These are phyloP conservation scores for Lasiosphaeria ovina DNA, from an alignment of 495 filamentous ascomycete species.

Conservation along the genomic window DNA sequence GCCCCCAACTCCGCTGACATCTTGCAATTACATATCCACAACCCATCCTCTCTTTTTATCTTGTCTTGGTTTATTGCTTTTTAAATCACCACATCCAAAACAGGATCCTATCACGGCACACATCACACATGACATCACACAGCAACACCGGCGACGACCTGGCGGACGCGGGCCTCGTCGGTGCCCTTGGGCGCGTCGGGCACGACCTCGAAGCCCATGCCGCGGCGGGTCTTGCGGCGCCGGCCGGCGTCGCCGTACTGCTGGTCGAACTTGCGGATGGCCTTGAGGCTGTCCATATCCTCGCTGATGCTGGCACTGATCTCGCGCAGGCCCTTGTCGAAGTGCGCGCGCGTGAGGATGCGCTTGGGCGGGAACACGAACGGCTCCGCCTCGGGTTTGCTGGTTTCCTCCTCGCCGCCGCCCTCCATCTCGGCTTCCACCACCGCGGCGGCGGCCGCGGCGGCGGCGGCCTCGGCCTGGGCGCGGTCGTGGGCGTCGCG, in stretches of 20 bases:
- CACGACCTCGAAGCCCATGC: constrained; percentile 65
- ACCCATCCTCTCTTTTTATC: no score
- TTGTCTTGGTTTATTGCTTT: no score
- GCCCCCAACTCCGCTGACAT: no score
- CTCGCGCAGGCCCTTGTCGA: constrained; percentile 80
- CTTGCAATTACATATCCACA: no score
- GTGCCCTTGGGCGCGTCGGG: constrained; percentile 16
- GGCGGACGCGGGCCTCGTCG: constrained; percentile 33
- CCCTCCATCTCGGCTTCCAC: not conserved
- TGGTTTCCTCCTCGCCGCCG: constrained; percentile 1
- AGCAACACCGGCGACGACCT: constrained; percentile 17
- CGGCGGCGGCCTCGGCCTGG: not conserved
- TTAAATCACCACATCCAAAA: no score
- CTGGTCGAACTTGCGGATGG: constrained; percentile 94
- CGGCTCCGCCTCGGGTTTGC: constrained; percentile 29
- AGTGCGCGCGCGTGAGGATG: constrained; percentile 64
- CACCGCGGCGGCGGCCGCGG: not conserved
- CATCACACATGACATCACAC: not conserved
- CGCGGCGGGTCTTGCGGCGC: constrained; percentile 59
- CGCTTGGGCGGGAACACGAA: constrained; percentile 67
- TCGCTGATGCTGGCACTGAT: constrained; percentile 92
- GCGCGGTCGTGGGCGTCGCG: constrained; percentile 49
- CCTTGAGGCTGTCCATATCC: constrained; percentile 83
- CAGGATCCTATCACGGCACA: no score
- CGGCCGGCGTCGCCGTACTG: constrained; percentile 89